Evolutionary conservation across 257 asterid genomes (phyloP), one percentile per base, ranked within the genome.

Genomic region (Phtheirospermum japonicum): DNA sequence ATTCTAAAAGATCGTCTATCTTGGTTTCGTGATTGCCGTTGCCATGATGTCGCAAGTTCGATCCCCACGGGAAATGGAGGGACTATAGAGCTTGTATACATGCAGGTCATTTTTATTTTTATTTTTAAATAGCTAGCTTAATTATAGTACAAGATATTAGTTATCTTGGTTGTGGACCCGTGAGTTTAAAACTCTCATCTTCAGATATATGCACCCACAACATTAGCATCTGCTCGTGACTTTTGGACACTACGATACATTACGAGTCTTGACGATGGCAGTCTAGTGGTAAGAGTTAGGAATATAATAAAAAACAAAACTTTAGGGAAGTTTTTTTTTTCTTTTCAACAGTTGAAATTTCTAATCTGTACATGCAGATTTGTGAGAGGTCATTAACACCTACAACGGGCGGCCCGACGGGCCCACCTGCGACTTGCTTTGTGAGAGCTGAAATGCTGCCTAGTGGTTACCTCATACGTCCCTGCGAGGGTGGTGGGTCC

Each of bases 401-500:
- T 66, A 43, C 85, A 4, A 85, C 83, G 26, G 99, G 95, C 65
- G 97, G 97, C 63, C 99, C 97, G 9, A 60, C 83, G 46, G 99
- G 94, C 10, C 95, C 95, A 57, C 77, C 91, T 5, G 64, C 86
- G 18, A 73, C 91, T 30, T 80, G 89, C 79, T 93, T 89, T 71
- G 85, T 74, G 58, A 80, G 99, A 76, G 95, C 94, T 61, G 96
- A 87, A 76, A 79, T 93, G 90, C 77, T 93, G 18, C 95, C 99
- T 0, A 85, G 96, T 68, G 99, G 99, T 33, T 93, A 82, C 76
- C 83, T 89, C 52, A 79, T 93, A 61, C 83, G 96, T 17, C 87
- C 97, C 31, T 89, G 97, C 76, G 99, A 89, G 69, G 99, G 99
- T 18, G 96, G 99, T 26, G 97, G 99, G 58, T 93, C 97, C 50